Evolutionary conservation across 495 filamentous ascomycete species (phyloP), one percentile per base, ranked within the genome.

Genomic region (Cercophora samala): DNA sequence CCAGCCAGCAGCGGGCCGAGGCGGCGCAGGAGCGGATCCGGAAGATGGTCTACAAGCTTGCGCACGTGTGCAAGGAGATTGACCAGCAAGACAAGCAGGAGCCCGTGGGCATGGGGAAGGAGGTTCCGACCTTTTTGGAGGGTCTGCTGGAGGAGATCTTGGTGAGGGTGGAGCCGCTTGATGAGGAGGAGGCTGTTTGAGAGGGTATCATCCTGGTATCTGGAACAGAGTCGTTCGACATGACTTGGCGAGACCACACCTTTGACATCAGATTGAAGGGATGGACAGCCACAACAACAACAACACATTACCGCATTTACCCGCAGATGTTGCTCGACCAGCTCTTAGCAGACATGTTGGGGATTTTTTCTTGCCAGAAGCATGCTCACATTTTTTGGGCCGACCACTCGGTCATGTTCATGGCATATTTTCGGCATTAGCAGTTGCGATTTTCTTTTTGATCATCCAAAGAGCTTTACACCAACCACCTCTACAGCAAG

Each of bases 81-180:
- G 93, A 99, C 73, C 85, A 88, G 56, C 90, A 87, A 77, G 95
- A 99, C 75, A 88, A 86, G 73, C 86, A 87, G 58, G 89, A 89
- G 62, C 90, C 91, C 5, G 92, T 99, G 2, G 90, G 91, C 0
- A 97, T 98, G 95, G 93, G 92, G 4, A 89, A 89, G 51, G 93
- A 91, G 15, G 91, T 97, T 19, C 85, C 87, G 58, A 89, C 88
- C 0, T 95, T 97, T 69, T 79, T 98, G 32, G 95, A 99, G 76
- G 93, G 91, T 1, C 87, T 97, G 68, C 81, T 99, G 32, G 95
- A 99, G 80, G 95, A 98, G 81, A 87, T 98, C 18, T 83, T 99
- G n/a, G 92, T 97, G 6, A 81, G 95, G 42, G 90, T 98, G 37
- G 94, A 97, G 76, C 89, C 91, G 8, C 82, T 90, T 62, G 90